These are phyloP conservation scores for Piloderma croceum DNA, from an alignment of 768 basidiomycete species.

Conservation along the genomic window DNA sequence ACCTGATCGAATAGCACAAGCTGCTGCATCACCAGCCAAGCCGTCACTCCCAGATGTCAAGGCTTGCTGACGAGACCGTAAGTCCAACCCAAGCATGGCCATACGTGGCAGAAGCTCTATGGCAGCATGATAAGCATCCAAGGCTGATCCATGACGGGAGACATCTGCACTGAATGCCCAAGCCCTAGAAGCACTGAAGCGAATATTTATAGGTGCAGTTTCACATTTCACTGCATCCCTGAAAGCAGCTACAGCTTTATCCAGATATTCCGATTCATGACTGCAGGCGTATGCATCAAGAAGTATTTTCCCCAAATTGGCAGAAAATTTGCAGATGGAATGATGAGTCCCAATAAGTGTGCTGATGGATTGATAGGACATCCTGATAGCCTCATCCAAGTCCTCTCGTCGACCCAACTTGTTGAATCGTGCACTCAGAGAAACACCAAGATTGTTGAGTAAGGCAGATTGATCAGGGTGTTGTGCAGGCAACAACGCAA, in stretches of 20 bases:
- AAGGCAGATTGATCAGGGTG: conserved; percentile 13
- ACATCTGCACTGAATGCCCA: too few relatives aligned
- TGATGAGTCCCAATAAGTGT: conserved; percentile 3
- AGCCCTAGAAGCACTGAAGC: too few relatives aligned
- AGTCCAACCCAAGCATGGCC: too few relatives aligned
- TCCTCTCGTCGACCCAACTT: conserved; percentile 13
- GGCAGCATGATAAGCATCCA: conserved; percentile 24
- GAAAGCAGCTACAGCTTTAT: conserved; percentile 17
- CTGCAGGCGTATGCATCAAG: not conserved
- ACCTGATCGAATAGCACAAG: too few relatives aligned
- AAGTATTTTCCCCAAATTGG: conserved; percentile 14
- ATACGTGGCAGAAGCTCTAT: conserved; percentile 19
- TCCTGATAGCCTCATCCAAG: conserved; percentile 22
- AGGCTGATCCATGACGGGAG: conserved; percentile 20
- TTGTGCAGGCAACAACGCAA: conserved; percentile 10
- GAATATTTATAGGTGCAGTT: conserved; percentile 1
- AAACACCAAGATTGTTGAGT: conserved; percentile 15
- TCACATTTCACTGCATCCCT: conserved; percentile 14
- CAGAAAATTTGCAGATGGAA: conserved; percentile 5
- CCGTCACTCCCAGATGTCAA: conserved; percentile 9
- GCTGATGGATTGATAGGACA: conserved; percentile 10
- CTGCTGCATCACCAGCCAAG: too few relatives aligned
- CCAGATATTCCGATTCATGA: conserved; percentile 14
- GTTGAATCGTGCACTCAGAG: too few relatives aligned
- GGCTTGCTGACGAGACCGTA: conserved; percentile 14